A percentile compares a stretch with the other conserved stretches of the same genome.
phyloP scores from a whole-genome alignment of 257 asterid species.

The Cinchona pubescens region DNA sequence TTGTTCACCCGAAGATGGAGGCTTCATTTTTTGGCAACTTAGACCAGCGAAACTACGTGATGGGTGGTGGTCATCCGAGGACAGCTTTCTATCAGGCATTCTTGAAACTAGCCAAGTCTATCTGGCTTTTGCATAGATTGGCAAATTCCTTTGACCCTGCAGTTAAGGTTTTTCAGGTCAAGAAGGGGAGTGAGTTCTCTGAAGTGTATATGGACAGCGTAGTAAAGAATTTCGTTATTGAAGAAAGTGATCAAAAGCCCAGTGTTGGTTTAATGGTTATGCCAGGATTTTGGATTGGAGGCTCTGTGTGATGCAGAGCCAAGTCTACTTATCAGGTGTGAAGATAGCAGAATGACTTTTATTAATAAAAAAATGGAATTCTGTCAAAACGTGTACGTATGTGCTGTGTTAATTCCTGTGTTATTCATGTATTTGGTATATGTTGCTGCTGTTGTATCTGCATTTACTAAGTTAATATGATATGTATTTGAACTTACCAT shows the following conservation, averaged over 20 bases:
- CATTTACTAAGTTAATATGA: neutral
- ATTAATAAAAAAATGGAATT: conserved; percentile 1
- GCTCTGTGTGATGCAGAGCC: conserved; percentile 78
- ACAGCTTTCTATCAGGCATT: conserved; percentile 94
- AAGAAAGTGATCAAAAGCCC: conserved; percentile 68
- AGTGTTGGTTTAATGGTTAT: conserved; percentile 87
- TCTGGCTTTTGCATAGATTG: conserved; percentile 87
- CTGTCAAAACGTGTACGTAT: conserved; percentile 24
- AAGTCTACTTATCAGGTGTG: conserved; percentile 80
- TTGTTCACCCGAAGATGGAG: conserved; percentile 93
- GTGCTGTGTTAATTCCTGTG: conserved; percentile 22
- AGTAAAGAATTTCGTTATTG: conserved; percentile 53
- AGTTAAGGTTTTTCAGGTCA: conserved; percentile 79
- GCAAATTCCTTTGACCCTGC: conserved; percentile 83
- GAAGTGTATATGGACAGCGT: conserved; percentile 94
- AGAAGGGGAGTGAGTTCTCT: conserved; percentile 72
- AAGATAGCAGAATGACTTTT: conserved; percentile 54
- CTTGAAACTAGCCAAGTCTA: conserved; percentile 77
- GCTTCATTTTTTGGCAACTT: conserved; percentile 85
- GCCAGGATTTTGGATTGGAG: conserved; percentile 99
- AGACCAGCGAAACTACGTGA: conserved; percentile 68
- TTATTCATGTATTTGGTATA: neutral
- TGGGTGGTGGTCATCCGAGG: conserved; percentile 93
- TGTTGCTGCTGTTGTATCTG: conserved; percentile 10
- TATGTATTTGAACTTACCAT: neutral